Base-by-base conservation (phyloP, 2,329 filamentous ascomycete species). In the Trichoderma aggressivum region DNA sequence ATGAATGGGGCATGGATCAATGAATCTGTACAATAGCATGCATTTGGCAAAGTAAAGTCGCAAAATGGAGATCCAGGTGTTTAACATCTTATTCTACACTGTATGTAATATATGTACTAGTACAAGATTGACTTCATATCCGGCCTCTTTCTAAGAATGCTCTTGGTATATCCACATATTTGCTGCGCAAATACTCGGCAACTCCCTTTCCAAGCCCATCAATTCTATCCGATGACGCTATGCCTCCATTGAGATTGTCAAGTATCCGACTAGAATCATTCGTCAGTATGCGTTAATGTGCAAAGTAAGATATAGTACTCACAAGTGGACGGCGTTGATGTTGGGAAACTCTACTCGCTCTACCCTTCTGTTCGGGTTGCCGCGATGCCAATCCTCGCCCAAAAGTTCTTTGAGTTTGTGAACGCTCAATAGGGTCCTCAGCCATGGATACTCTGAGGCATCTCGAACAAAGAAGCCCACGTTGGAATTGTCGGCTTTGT, bases 201-300 rank as follows among this genome's bases (percentile, higher is more conserved):
- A 80, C 77, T 26, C 83, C 83, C 79, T 86, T 86, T 0, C 83
- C 84, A 16, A 86, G 74, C 1, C 81, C 82, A 74, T 86, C 84
- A 59, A 84, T 84, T 1, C 79, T 79, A 61, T 78, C 79, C 43
- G 81, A 83, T 5, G 82, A 80, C 66, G 83, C 80, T 74, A 82
- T 84, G 0, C 83, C 82, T 0, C 82, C 77, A 65, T 84, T 82
- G 8, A 85, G 76, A 73, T 85, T 83, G 73, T 85, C 84, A 69
- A 84, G 80, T 26, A 86, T 74, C 43, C 77, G 77, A 28, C 76
- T 78, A 1, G 1, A 16, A 3, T 1, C 18, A 1, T 0, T 18
- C 3, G 4, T 77, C 69, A 77, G 71, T 11, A 70, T 28, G 5
- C 4, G 3, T 43, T 1, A 8, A 28, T 28, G 24, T n/a, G 3